A percentile compares a stretch with the other conserved stretches of the same genome.
These are phyloP conservation scores for Colletotrichum sp. DNA, from an alignment of 2,329 filamentous ascomycete species.

Conservation along the genomic window DNA sequence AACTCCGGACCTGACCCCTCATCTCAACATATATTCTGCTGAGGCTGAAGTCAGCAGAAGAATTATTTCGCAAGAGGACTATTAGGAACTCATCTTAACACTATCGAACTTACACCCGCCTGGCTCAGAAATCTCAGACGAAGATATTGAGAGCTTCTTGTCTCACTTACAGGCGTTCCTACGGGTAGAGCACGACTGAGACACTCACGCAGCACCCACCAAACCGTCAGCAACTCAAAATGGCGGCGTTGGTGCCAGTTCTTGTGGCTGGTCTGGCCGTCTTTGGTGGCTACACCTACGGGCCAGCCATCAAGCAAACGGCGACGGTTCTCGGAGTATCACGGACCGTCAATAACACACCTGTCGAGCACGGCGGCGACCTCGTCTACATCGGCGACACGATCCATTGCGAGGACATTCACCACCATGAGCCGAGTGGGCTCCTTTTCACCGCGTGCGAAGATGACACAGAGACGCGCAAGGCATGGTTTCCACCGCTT, in stretches of 20 bases:
- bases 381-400: slow-evolving; percentile 55
- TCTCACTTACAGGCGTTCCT: background rate
- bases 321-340: slow-evolving; percentile 29
- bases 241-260: slow-evolving; percentile 1
- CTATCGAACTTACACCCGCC: background rate
- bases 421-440: slow-evolving; percentile 53
- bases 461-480: slow-evolving; percentile 41
- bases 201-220: too few relatives aligned
- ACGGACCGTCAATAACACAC: slow-evolving; percentile 25
- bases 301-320: background rate
- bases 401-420: slow-evolving; percentile 63
- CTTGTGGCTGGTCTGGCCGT: slow-evolving; percentile 11
- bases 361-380: slow-evolving; percentile 27
- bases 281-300: slow-evolving; percentile 6
- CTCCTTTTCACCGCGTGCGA: slow-evolving; percentile 64
- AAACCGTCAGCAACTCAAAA: background rate
- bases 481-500: slow-evolving; percentile 58
- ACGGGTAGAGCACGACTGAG: background rate
- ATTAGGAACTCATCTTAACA: background rate
- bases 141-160: background rate
- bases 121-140: background rate
- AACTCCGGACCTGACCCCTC: background rate
- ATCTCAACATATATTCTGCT: background rate
- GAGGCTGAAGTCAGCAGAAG: background rate
- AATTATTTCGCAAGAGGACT: background rate